These are phyloP conservation scores for Dryadomyces quercus-mongolicae DNA, from an alignment of 2,329 filamentous ascomycete species.

Conservation along the genomic window DNA sequence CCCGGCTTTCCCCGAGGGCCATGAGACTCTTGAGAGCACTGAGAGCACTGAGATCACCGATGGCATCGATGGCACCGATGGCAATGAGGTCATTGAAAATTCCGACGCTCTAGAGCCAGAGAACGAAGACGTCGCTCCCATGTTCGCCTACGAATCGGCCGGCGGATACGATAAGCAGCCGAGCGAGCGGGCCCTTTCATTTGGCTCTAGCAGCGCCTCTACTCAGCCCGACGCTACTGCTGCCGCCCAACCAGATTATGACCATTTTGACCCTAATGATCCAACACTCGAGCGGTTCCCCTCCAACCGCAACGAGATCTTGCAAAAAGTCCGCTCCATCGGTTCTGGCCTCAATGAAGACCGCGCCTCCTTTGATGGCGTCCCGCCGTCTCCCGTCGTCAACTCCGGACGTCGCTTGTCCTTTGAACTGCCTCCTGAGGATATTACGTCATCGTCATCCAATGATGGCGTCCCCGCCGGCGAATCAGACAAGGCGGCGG, in stretches of 20 bases:
- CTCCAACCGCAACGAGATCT: slow-evolving; percentile 29
- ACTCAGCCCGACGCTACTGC: slow-evolving; percentile 7
- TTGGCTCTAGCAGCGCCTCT: background rate
- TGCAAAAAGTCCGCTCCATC: slow-evolving; percentile 32
- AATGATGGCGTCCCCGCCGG: background rate
- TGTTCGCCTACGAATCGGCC: slow-evolving; percentile 35
- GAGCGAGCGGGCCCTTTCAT: slow-evolving; percentile 9
- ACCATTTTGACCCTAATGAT: slow-evolving; percentile 28
- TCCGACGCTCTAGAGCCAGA: too few species aligned
- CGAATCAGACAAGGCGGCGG: background rate
- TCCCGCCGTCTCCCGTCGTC: slow-evolving; percentile 23
- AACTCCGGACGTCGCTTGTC: slow-evolving; percentile 21
- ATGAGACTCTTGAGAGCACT: background rate
- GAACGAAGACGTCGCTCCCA: slow-evolving; percentile 17
- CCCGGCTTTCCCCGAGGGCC: background rate
- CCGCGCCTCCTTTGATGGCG: slow-evolving; percentile 22
- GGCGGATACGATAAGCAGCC: slow-evolving; percentile 19
- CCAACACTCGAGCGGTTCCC: slow-evolving; percentile 37
- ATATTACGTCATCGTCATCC: background rate
- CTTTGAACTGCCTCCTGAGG: slow-evolving; percentile 19
- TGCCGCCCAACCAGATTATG: slow-evolving; percentile 1
- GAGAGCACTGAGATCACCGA: too few species aligned
- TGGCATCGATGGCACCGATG: too few species aligned
- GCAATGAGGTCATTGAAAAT: too few species aligned
- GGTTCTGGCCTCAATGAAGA: slow-evolving; percentile 31